phyloP scores from a whole-genome alignment of 257 asterid genomes.

The Echium plantagineum region DNA sequence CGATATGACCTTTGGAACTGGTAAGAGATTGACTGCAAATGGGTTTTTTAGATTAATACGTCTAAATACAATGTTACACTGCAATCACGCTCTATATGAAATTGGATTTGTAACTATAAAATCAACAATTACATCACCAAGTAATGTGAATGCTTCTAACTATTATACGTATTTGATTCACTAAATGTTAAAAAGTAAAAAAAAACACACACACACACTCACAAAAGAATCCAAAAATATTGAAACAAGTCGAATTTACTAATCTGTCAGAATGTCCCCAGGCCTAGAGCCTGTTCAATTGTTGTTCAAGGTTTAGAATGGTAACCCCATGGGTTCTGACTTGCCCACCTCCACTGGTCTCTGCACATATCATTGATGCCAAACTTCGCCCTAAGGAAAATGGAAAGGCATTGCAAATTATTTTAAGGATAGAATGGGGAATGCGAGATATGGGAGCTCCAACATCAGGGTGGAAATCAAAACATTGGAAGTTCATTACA shows the following conservation, averaged over 20 bases:
- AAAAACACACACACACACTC: too few relatives aligned
- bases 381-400: slow-evolving; percentile 62
- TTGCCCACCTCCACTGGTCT: slow-evolving; percentile 96
- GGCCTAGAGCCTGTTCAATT: neutral
- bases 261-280: neutral
- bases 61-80: neutral
- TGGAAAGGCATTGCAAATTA: neutral
- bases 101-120: neutral
- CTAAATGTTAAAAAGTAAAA: too few relatives aligned
- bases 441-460: too few relatives aligned
- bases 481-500: too few relatives aligned
- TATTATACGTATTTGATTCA: neutral
- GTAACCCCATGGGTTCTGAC: slow-evolving; percentile 76
- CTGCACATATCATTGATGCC: slow-evolving; percentile 81
- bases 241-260: neutral
- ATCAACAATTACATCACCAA: too few relatives aligned
- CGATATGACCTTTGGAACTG: too few relatives aligned
- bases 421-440: too few relatives aligned
- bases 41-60: too few relatives aligned
- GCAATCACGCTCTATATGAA: neutral
- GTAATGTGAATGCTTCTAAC: neutral
- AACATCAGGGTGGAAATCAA: too few relatives aligned
- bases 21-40: too few relatives aligned
- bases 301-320: slow-evolving; percentile 24
- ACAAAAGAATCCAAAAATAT: neutral